Evolutionary conservation across 371 early-diverging fungal genomes (phyloP).

Genomic region (Mortierella sp.): DNA sequence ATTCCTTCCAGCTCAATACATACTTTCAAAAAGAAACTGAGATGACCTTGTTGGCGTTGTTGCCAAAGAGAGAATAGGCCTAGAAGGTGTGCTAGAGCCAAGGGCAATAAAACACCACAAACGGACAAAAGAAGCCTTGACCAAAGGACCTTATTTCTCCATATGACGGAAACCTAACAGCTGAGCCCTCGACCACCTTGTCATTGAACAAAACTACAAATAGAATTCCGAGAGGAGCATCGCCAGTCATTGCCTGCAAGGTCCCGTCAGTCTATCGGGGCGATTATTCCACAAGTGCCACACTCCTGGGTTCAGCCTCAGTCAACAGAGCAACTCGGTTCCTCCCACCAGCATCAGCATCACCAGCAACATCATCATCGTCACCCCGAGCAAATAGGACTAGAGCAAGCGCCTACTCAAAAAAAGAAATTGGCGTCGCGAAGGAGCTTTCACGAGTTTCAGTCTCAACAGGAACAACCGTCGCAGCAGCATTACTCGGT

Average conservation of each 20-base stretch:
- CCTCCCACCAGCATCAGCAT: constrained; percentile 5
- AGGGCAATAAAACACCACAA: not conserved
- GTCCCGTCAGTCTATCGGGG: constrained; percentile 26
- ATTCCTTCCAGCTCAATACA: no score
- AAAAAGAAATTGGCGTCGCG: constrained; percentile 14
- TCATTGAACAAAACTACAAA: not conserved
- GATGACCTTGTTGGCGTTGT: not conserved
- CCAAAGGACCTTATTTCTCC: constrained; percentile 2
- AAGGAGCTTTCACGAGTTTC: constrained; percentile 19
- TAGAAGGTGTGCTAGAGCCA: not conserved
- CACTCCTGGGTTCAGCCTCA: constrained; percentile 32
- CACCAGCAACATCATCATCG: not conserved
- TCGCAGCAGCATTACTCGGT: not conserved
- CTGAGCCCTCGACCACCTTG: not conserved
- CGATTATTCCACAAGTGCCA: constrained; percentile 38
- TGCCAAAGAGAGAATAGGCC: not conserved
- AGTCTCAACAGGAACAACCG: constrained; percentile 8
- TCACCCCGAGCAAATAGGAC: not conserved
- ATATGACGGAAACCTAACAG: constrained; percentile 8
- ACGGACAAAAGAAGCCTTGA: not conserved
- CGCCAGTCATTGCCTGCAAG: constrained; percentile 24
- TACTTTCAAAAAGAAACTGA: not conserved
- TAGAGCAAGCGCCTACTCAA: not conserved
- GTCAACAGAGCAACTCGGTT: constrained; percentile 7
- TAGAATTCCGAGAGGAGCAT: constrained; percentile 30